Base-by-base conservation (phyloP, 352 stramenopile genomes). In the Phytophthora rubi region DNA sequence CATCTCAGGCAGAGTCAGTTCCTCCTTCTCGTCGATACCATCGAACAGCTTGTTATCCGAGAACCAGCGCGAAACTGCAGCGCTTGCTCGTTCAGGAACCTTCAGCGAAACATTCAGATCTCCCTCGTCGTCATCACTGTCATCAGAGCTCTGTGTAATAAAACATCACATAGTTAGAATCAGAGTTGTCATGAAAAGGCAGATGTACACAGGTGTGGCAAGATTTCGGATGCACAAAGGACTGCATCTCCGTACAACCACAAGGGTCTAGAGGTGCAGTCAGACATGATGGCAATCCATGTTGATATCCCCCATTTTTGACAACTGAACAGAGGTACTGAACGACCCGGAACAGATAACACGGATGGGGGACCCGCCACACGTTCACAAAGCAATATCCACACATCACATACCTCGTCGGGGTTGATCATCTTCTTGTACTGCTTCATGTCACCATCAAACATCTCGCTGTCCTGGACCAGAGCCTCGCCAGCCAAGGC, bases 281-380 rank as follows among this genome's bases (percentile, higher is more conserved):
- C 88, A 96, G 88, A 96, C 89, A 96, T 94, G 71, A 89, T 80
- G 74, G 77, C 82, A 80, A 76, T 89, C 84, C 80, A 70, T 60
- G 21, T 90, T 79, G 37, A 5, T 96, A 59, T 96, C 59, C 89
- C 89, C 89, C 87, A 93, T 90, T 75, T 87, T 96, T 94, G 89
- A 96, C 89, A 96, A 96, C 89, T 96, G 89, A 87, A 83, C 88
- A 67, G 68, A 93, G 87, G 88, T 95, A 96, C 86, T 78, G 81
- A 84, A 53, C 77, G 54, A 94, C 88, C 82, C 88, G 76, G 87
- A 94, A 94, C 88, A 96, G 86, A 96, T 93, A 96, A 96, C 88
- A 96, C 88, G 86, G 85, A 92, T 91, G 85, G 88, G 88, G 88
- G 74, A 71, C 23, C 23, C 1, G 16, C 53, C 63, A 78, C 37